Evolutionary conservation across 495 filamentous ascomycete species (phyloP), one percentile per base, ranked within the genome.

Genomic region (Lasiosphaeria miniovina): DNA sequence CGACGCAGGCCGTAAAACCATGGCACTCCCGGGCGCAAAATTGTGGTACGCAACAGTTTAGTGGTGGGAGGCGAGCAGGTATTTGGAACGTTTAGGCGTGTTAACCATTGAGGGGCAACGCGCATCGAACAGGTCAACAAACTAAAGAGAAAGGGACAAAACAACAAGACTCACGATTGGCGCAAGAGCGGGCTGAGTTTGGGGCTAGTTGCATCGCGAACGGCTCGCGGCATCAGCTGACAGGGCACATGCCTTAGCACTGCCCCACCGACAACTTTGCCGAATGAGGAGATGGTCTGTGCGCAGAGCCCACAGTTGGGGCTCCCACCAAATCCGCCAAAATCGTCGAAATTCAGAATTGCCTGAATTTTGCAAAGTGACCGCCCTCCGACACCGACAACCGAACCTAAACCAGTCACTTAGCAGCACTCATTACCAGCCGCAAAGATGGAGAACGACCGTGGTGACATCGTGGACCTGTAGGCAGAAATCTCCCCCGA

Each of bases 391-490:
- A 64, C 62, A 57, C 61, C 69, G 58, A 67, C 64, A 61, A 55
- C 58, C 64, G 43, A 46, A 56, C 61, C 61, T 62, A 60, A 68
- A 66, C 62, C 54, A 64, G 63, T 64, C 61, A 61, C 56, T 60
- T 46, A 58, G 52, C 65, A 68, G 59, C 54, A 65, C 66, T 58
- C 64, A 63, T 45, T 57, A 62, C 63, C 61, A 67, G 54, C 54
- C 64, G 71, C 68, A 58, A 74, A 65, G 34, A 75, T 75, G 73
- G 73, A 75, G 64, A 75, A 75, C 73, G 73, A 75, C 64, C 66
- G 68, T 61, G 93, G 94, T 84, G 91, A 97, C 76, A 90, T 97
- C 81, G 94, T 98, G 79, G 94, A 98, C 82, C 90, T 98, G 91
- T 97, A 86, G 73, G 54, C 54, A 10, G 15, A 14, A 46, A 46